These are phyloP conservation scores for Gossypium bickii DNA, from an alignment of 345 rosid genomes.

Conservation along the genomic window DNA sequence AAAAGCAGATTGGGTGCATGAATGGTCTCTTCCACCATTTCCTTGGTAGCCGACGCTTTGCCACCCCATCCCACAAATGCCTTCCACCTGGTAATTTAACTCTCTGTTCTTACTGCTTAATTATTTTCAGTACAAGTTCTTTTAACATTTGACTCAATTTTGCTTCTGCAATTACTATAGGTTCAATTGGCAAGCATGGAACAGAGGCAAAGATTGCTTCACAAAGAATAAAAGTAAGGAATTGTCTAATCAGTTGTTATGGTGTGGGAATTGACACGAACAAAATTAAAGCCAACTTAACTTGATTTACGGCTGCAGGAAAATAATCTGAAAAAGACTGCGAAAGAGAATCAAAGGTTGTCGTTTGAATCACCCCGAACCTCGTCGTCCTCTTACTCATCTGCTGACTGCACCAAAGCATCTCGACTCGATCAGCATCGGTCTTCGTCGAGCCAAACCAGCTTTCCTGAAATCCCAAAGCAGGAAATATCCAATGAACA, in stretches of 20 bases:
- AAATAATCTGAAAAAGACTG: slow-evolving; percentile 37
- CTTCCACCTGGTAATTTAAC: slow-evolving; percentile 45
- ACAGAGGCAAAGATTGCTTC: slow-evolving; percentile 31
- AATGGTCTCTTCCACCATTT: slow-evolving; percentile 69
- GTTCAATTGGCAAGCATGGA: slow-evolving; percentile 36
- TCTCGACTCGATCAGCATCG: slow-evolving; percentile 45
- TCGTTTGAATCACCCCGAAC: slow-evolving; percentile 70
- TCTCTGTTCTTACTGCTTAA: not conserved
- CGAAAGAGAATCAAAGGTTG: slow-evolving; percentile 49
- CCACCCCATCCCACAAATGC: slow-evolving; percentile 34
- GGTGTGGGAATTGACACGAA: not conserved
- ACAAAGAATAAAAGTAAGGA: slow-evolving; percentile 44
- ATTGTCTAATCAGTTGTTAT: not conserved
- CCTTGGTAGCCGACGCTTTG: slow-evolving; percentile 44
- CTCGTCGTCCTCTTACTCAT: slow-evolving; percentile 68
- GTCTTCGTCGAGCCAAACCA: slow-evolving; percentile 29
- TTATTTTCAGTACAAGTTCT: too few relatives aligned
- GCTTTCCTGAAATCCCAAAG: slow-evolving; percentile 20
- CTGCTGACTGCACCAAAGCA: slow-evolving; percentile 48
- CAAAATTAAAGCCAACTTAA: slow-evolving; percentile 10
- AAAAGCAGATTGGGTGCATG: slow-evolving; percentile 85
- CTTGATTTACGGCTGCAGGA: slow-evolving; percentile 51
- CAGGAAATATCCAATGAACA: slow-evolving; percentile 26
- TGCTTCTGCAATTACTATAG: slow-evolving; percentile 22
- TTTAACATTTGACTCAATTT: too few relatives aligned